A percentile compares a stretch with the other conserved stretches of the same genome.
phyloP scores from a whole-genome alignment of 78 protist genomes.

The Dictyostelium citrinum region DNA sequence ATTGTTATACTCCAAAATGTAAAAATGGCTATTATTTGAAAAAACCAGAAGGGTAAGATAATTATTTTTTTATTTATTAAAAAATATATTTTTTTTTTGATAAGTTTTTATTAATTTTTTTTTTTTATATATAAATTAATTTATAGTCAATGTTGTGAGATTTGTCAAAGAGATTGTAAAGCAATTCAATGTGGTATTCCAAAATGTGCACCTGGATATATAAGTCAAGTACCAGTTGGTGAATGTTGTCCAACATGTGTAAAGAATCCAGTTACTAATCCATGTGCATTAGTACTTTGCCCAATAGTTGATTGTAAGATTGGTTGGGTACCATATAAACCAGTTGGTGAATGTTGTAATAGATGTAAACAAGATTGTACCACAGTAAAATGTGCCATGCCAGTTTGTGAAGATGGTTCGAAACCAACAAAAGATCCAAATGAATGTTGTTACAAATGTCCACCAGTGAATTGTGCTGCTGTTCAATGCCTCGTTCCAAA shows the following conservation, averaged over 20 bases:
- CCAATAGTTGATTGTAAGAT: slow-evolving; percentile 7
- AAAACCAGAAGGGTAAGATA: background rate
- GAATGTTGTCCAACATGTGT: background rate
- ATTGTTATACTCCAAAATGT: background rate
- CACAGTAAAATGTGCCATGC: background rate
- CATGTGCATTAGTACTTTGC: background rate
- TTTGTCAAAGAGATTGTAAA: background rate
- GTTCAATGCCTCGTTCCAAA: background rate
- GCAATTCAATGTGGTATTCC: background rate
- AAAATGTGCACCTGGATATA: background rate
- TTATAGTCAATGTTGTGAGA: background rate
- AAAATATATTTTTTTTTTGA: too few species aligned
- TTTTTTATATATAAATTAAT: too few species aligned
- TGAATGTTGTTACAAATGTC: background rate
- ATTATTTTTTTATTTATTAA: too few species aligned
- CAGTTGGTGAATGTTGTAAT: background rate
- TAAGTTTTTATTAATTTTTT: too few species aligned
- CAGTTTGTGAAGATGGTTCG: background rate
- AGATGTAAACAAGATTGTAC: background rate
- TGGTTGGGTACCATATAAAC: background rate
- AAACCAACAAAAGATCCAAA: background rate
- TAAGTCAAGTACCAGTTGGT: background rate
- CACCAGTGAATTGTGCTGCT: background rate
- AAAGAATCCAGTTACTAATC: background rate
- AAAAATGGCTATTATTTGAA: background rate